Evolutionary conservation across 164 flowering plant genomes (phyloP).

Genomic region (Piper betle): DNA sequence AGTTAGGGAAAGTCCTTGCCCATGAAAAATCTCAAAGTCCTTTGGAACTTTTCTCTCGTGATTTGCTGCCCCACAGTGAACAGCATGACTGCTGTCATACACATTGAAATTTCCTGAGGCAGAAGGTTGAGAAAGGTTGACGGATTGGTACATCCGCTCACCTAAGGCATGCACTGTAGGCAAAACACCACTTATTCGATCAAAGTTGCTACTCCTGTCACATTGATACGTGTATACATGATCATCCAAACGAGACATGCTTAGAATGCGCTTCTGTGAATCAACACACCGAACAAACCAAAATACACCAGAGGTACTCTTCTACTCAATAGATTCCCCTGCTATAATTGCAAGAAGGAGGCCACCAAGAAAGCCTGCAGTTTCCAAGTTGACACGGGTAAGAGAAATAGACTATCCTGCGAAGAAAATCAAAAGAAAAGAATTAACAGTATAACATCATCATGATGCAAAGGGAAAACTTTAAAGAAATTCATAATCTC

Average conservation of each 20-base stretch:
- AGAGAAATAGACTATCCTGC: too few species aligned
- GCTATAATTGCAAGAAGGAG: background rate
- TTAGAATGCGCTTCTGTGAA: slow-evolving; percentile 22
- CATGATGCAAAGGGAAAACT: too few species aligned
- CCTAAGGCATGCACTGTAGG: slow-evolving; percentile 37
- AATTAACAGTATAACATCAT: too few species aligned
- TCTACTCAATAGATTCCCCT: background rate
- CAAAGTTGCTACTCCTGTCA: slow-evolving; percentile 10
- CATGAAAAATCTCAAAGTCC: slow-evolving; percentile 8
- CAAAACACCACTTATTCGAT: slow-evolving; percentile 11
- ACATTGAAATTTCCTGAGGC: slow-evolving; percentile 20
- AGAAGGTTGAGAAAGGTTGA: slow-evolving; percentile 27
- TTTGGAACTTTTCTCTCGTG: slow-evolving; percentile 22
- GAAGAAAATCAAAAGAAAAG: too few species aligned
- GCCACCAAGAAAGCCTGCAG: too few species aligned
- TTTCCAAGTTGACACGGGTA: too few species aligned
- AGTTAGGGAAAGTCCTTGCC: slow-evolving; percentile 58
- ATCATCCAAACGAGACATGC: slow-evolving; percentile 26
- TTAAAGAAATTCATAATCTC: too few species aligned
- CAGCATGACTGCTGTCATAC: slow-evolving; percentile 31
- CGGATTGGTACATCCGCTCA: slow-evolving; percentile 31
- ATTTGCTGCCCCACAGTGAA: slow-evolving; percentile 44
- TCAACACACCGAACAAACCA: background rate
- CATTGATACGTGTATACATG: slow-evolving; percentile 30
- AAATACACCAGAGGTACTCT: background rate